Percentiles rank a stretch among this genome's conserved stretches.
phyloP scores from a whole-genome alignment of 2,329 filamentous ascomycete genomes.

The Trichoderma breve region DNA sequence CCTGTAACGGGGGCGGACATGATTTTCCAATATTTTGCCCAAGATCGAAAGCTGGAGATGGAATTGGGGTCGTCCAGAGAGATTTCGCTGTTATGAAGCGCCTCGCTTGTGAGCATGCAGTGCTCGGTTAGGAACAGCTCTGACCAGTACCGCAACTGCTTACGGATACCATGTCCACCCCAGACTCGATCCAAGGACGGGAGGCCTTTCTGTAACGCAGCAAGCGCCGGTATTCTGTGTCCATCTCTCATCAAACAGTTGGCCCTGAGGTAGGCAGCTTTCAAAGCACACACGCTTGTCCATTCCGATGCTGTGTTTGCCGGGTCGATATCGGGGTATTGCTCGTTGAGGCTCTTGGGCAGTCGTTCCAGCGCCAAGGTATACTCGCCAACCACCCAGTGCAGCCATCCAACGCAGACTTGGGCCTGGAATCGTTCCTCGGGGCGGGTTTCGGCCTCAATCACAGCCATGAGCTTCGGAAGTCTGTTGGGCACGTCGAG shows the following conservation, averaged over 20 bases:
- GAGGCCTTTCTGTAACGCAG: conserved; percentile 64
- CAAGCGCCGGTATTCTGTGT: conserved; percentile 57
- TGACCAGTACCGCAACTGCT: conserved; percentile 73
- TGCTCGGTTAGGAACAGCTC: conserved; percentile 74
- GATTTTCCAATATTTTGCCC: conserved; percentile 67
- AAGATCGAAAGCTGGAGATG: conserved; percentile 60
- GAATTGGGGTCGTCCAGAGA: conserved; percentile 52
- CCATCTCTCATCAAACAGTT: conserved; percentile 54
- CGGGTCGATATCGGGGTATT: conserved; percentile 52
- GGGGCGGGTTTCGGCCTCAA: conserved; percentile 54
- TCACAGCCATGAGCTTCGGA: conserved; percentile 52
- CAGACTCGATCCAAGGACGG: conserved; percentile 58
- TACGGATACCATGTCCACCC: conserved; percentile 51
- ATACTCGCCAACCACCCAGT: conserved; percentile 74
- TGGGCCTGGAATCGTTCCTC: conserved; percentile 74
- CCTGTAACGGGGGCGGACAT: conserved; percentile 48
- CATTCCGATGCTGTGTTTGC: conserved; percentile 63
- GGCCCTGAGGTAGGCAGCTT: conserved; percentile 74
- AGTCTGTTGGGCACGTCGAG: conserved; percentile 47
- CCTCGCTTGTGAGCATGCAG: conserved; percentile 66
- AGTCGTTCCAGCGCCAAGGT: conserved; percentile 58
- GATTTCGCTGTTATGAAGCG: conserved; percentile 51
- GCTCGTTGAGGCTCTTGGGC: conserved; percentile 60
- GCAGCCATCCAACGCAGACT: conserved; percentile 80
- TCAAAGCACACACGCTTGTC: conserved; percentile 79